These are phyloP conservation scores for Pyrenophora tritici-repentis DNA, from an alignment of 2,329 filamentous ascomycete species.

Conservation along the genomic window DNA sequence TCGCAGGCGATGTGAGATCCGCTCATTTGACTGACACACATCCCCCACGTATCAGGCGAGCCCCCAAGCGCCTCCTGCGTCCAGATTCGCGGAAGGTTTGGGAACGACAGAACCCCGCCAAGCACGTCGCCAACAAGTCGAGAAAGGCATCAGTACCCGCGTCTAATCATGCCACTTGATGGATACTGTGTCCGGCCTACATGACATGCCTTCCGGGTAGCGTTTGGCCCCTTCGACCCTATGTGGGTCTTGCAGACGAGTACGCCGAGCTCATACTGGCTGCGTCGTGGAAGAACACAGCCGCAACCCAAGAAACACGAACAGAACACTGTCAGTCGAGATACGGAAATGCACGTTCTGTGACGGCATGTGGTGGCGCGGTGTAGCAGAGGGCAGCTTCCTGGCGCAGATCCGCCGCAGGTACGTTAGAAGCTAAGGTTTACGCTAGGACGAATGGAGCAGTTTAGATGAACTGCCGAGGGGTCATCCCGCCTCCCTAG, in stretches of 20 bases:
- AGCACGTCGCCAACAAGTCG: constrained; percentile 24
- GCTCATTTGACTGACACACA: constrained; percentile 18
- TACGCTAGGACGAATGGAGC: constrained; percentile 12
- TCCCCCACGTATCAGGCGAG: constrained; percentile 25
- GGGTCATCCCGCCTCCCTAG: background rate
- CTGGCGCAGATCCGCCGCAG: constrained; percentile 26
- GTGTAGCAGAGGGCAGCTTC: constrained; percentile 26
- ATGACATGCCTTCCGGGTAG: constrained; percentile 13
- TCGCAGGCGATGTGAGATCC: constrained; percentile 23
- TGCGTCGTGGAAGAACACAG: constrained; percentile 19
- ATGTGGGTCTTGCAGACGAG: constrained; percentile 11
- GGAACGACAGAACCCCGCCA: constrained; percentile 31
- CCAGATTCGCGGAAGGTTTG: constrained; percentile 16
- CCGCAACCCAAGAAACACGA: constrained; percentile 13
- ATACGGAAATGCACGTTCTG: constrained; percentile 8
- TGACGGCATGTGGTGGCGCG: constrained; percentile 15
- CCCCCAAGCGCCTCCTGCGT: constrained; percentile 26
- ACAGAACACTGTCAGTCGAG: constrained; percentile 9
- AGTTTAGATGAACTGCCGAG: constrained; percentile 16
- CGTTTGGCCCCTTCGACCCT: constrained; percentile 12
- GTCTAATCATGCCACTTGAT: constrained; percentile 6
- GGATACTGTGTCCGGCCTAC: background rate
- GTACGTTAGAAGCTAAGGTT: constrained; percentile 22
- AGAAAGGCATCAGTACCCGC: constrained; percentile 6
- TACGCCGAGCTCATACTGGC: constrained; percentile 16